These are phyloP conservation scores for Termitomyces sp. DNA, from an alignment of 768 basidiomycete genomes.

Conservation along the genomic window DNA sequence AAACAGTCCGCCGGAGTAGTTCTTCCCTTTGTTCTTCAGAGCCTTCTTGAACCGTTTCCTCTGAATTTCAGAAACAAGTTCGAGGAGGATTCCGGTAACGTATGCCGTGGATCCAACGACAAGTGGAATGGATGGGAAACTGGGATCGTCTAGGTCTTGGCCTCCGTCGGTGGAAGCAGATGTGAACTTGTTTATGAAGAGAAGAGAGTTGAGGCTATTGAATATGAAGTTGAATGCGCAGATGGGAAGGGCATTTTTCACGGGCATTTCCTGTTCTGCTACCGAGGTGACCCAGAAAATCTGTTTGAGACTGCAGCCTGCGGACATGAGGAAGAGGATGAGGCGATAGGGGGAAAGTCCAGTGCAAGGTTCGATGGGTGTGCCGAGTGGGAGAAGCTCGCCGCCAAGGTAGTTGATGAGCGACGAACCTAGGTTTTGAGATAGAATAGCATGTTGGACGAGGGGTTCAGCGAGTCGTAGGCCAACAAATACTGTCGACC, in stretches of 20 bases:
- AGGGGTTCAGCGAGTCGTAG: slow-evolving; percentile 12
- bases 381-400: slow-evolving; percentile 1
- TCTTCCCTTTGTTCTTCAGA: slow-evolving; percentile 21
- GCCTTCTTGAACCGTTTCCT: slow-evolving; percentile 24
- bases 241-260: slow-evolving; percentile 9
- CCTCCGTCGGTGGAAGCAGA: slow-evolving; percentile 6
- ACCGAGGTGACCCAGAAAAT: slow-evolving; percentile 10
- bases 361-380: slow-evolving; percentile 2
- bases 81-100: slow-evolving; percentile 15
- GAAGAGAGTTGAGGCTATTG: slow-evolving; percentile 19
- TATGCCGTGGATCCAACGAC: slow-evolving; percentile 17
- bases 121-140: slow-evolving; percentile 11
- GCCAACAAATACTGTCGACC: slow-evolving; percentile 12
- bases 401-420: slow-evolving; percentile 9
- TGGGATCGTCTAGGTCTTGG: slow-evolving; percentile 13
- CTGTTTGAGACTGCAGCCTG: slow-evolving; percentile 10
- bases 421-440: slow-evolving; percentile 8
- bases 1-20: slow-evolving; percentile 21
- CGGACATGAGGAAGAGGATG: slow-evolving; percentile 12
- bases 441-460: slow-evolving; percentile 9
- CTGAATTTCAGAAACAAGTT: slow-evolving; percentile 18
- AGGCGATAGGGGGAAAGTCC: slow-evolving; percentile 12
- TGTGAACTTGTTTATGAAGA: slow-evolving; percentile 18
- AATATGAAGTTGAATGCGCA: slow-evolving; percentile 14
- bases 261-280: slow-evolving; percentile 9